These are phyloP conservation scores for Daldinia childiae DNA, from an alignment of 495 filamentous ascomycete genomes.

Conservation along the genomic window DNA sequence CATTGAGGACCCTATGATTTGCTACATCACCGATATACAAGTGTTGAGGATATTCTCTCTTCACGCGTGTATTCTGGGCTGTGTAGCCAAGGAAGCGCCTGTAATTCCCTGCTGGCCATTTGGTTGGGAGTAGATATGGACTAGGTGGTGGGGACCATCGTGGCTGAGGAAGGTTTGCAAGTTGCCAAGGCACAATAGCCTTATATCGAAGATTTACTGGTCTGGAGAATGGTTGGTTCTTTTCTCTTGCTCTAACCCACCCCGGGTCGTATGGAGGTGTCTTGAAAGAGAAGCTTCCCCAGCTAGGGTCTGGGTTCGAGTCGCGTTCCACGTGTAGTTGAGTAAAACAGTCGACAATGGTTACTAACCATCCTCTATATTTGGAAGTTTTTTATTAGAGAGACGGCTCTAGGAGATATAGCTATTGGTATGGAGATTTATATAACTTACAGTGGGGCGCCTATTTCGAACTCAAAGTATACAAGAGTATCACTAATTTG, in stretches of 20 bases:
- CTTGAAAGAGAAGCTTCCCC: constrained; percentile 4
- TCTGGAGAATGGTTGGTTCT: not conserved
- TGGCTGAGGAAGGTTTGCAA: not conserved
- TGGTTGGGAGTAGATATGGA: not conserved
- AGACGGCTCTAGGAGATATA: not conserved
- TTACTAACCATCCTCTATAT: constrained; percentile 16
- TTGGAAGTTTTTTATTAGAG: not conserved
- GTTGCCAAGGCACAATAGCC: not conserved
- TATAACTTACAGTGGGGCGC: constrained; percentile 7
- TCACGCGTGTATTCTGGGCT: not conserved
- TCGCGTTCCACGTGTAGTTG: not conserved
- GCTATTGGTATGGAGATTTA: not conserved
- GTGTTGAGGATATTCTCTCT: not conserved
- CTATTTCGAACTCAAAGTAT: not conserved
- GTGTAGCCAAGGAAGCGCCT: not conserved
- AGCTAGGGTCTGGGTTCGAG: not conserved
- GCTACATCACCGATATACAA: constrained; percentile 8
- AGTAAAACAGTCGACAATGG: not conserved
- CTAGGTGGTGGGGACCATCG: not conserved
- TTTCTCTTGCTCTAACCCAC: not conserved
- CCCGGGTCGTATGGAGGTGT: constrained; percentile 12
- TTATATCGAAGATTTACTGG: not conserved
- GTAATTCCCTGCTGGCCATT: not conserved
- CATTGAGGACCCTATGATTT: constrained; percentile 9
- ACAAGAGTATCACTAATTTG: not conserved